These are phyloP conservation scores for Backusella westeae DNA, from an alignment of 192 early-diverging fungal genomes.

Conservation along the genomic window DNA sequence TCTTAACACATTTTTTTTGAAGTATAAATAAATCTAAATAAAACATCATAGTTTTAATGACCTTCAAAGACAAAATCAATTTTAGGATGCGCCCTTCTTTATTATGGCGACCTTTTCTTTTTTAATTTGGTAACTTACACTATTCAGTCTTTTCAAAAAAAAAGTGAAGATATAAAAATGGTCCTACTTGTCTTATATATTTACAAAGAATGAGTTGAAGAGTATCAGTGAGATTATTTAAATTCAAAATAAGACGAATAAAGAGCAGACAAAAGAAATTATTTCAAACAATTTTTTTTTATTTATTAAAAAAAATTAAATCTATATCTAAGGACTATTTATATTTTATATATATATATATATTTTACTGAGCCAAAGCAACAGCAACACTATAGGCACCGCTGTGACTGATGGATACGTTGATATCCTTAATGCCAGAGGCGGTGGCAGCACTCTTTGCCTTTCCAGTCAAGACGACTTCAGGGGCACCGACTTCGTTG, in stretches of 20 bases:
- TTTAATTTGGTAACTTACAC: too few species aligned
- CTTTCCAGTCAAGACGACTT: constrained; percentile 78
- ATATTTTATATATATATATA: neutral
- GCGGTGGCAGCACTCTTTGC: constrained; percentile 69
- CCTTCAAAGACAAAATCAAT: too few species aligned
- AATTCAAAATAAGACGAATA: neutral
- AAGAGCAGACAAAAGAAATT: neutral
- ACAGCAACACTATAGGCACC: constrained; percentile 89
- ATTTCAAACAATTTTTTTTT: neutral
- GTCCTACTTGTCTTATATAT: too few species aligned
- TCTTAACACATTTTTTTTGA: neutral
- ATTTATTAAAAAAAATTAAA: constrained; percentile 2
- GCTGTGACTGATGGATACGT: constrained; percentile 91
- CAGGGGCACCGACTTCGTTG: constrained; percentile 71
- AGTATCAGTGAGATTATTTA: neutral
- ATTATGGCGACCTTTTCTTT: too few species aligned
- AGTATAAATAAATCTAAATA: neutral
- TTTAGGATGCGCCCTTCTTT: too few species aligned
- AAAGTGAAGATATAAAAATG: too few species aligned
- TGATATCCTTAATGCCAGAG: constrained; percentile 73
- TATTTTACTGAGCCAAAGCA: constrained; percentile 55
- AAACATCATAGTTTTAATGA: neutral
- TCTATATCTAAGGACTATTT: neutral
- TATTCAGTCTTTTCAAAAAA: too few species aligned
- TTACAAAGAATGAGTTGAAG: too few species aligned